phyloP scores from a whole-genome alignment of 768 basidiomycete genomes.

The Tulasnella sp. region DNA sequence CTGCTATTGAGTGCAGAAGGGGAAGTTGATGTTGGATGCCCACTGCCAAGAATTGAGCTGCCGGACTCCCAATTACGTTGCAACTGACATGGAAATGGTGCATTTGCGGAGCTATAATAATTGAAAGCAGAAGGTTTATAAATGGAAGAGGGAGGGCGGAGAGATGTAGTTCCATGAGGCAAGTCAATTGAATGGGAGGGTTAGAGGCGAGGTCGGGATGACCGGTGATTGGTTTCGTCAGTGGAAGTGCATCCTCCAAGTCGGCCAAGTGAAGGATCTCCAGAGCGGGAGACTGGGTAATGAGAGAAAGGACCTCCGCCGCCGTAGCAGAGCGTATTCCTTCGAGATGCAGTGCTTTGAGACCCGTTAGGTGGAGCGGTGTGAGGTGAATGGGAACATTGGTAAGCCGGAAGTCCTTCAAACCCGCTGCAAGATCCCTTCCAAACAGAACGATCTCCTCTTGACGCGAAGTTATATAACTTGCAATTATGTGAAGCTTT shows the following conservation, averaged over 20 bases:
- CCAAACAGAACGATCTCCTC: background rate
- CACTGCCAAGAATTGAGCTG: background rate
- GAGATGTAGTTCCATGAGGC: background rate
- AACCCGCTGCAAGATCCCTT: background rate
- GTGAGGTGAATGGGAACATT: background rate
- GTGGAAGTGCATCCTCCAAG: background rate
- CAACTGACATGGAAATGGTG: background rate
- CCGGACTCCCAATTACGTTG: background rate
- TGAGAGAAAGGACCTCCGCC: background rate
- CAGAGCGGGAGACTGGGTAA: background rate
- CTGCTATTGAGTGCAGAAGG: background rate
- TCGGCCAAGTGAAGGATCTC: background rate
- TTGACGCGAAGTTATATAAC: background rate
- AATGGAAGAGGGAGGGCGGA: background rate
- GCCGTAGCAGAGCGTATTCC: background rate
- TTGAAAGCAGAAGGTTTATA: background rate
- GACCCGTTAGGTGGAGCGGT: background rate
- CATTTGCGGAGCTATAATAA: background rate
- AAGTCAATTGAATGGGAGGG: background rate
- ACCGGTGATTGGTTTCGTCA: background rate
- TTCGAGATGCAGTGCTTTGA: background rate
- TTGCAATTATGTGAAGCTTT: background rate
- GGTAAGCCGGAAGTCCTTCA: background rate
- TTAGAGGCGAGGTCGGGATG: background rate
- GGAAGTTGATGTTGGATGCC: background rate